These are phyloP conservation scores for Candida vartiovaarae DNA, from an alignment of 805 yeast genomes.

Conservation along the genomic window DNA sequence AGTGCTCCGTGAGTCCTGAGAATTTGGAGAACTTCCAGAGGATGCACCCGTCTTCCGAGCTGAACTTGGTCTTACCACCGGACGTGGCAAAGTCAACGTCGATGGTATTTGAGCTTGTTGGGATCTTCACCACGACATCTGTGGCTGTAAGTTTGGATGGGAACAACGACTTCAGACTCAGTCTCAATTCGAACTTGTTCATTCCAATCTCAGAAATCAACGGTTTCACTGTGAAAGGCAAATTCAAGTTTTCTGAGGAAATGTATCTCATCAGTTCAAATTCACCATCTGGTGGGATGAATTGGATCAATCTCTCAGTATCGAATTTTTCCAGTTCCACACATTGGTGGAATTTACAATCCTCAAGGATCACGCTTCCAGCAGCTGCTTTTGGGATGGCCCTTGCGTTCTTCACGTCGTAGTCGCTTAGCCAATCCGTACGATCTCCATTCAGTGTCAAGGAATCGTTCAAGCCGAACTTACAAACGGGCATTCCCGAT, in stretches of 20 bases:
- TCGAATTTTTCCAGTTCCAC: slow-evolving; percentile 70
- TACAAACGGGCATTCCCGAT: slow-evolving; percentile 78
- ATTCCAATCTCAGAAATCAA: slow-evolving; percentile 39
- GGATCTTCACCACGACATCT: slow-evolving; percentile 56
- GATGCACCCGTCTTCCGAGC: slow-evolving; percentile 56
- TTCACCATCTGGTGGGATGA: slow-evolving; percentile 83
- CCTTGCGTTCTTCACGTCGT: slow-evolving; percentile 24
- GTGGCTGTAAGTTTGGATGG: slow-evolving; percentile 54
- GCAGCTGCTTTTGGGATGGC: slow-evolving; percentile 35
- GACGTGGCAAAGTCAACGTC: slow-evolving; percentile 39
- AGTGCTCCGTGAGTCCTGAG: slow-evolving; percentile 57
- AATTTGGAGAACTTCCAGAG: slow-evolving; percentile 68
- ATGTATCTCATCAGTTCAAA: slow-evolving; percentile 78
- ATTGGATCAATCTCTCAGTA: slow-evolving; percentile 53
- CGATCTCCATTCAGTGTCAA: slow-evolving; percentile 21
- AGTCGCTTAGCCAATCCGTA: slow-evolving; percentile 21
- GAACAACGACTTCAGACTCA: slow-evolving; percentile 57
- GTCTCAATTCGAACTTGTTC: slow-evolving; percentile 43
- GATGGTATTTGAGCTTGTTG: slow-evolving; percentile 59
- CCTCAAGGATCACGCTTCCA: slow-evolving; percentile 54
- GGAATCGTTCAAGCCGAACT: slow-evolving; percentile 67
- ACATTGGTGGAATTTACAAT: slow-evolving; percentile 82
- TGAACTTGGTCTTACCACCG: slow-evolving; percentile 62
- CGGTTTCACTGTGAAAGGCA: slow-evolving; percentile 68
- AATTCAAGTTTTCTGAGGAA: slow-evolving; percentile 46